Evolutionary conservation across 768 basidiomycete species (phyloP).

Genomic region (Xerocomellus amylosporus): DNA sequence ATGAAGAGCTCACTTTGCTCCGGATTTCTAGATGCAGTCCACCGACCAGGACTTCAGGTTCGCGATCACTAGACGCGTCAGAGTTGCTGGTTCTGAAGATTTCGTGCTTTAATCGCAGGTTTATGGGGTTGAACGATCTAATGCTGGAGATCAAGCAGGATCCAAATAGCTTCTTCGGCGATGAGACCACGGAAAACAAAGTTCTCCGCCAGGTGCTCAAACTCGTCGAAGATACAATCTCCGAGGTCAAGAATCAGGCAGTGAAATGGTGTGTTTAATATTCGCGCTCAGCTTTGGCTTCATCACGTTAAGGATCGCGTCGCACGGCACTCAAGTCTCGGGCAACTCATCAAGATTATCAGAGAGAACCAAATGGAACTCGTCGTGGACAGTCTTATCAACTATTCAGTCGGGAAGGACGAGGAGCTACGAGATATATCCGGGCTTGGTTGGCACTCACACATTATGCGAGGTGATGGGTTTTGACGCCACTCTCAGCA

Average conservation of each 20-base stretch:
- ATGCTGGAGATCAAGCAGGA: conserved; percentile 85
- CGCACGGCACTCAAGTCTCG: conserved; percentile 55
- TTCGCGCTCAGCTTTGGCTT: not conserved
- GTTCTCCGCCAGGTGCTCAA: conserved; percentile 80
- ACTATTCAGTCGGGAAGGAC: conserved; percentile 80
- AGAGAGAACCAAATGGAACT: conserved; percentile 77
- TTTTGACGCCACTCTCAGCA: conserved; percentile 45
- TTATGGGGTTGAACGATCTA: conserved; percentile 96
- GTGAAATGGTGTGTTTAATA: conserved; percentile 75
- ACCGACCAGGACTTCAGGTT: conserved; percentile 90
- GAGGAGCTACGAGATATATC: conserved; percentile 95
- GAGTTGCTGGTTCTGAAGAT: conserved; percentile 14
- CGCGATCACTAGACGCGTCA: conserved; percentile 23
- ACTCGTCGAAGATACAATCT: conserved; percentile 91
- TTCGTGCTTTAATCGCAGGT: conserved; percentile 46
- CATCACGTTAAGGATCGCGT: conserved; percentile 3
- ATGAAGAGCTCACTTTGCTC: conserved; percentile 1
- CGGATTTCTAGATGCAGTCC: conserved; percentile 69
- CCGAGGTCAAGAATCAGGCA: conserved; percentile 97
- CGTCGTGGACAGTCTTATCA: conserved; percentile 87
- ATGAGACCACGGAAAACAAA: conserved; percentile 82
- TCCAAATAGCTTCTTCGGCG: conserved; percentile 70
- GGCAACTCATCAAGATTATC: conserved; percentile 87
- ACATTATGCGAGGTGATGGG: not conserved
- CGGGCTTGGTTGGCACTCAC: conserved; percentile 61